Base-by-base conservation (phyloP, 805 yeast genomes). In the Saccharomycopsis sp. region DNA sequence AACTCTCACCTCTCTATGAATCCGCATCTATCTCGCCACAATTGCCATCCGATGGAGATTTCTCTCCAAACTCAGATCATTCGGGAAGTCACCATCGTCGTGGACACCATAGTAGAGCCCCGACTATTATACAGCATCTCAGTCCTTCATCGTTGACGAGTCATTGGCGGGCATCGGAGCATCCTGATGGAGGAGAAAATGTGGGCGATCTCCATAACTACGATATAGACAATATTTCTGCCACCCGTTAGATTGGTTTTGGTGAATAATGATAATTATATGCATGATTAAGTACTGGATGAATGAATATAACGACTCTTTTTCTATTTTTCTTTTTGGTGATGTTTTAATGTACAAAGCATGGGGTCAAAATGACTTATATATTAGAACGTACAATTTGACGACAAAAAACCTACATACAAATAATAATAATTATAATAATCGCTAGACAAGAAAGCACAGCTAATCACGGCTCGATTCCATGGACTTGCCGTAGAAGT, bases 1-100 rank as follows among this genome's bases (percentile, higher is more conserved):
- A 80, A 54, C 71, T 86, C 20, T 84, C 96, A 1, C 97, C 97
- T 0, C 78, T 80, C 1, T 90, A 90, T 25, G 53, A 52, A 52
- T 24, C 38, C n/a, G 24, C 29, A 7, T 19, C 34, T 15, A 14
- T 24, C 8, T 29, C 38, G 3, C 23, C 24, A 50, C 53, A 50
- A 12, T 23, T 19, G 24, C 38, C 34, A 19, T 9, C 51, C 14
- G 53, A 50, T 8, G n/a, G 19, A 3, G 38, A 50, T 12, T 7
- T 19, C 12, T n/a, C 49, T 44, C 7, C 49, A 12, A 12, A 5
- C 7, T 17, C 49, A 3, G 49, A 19, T 8, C 49, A 44, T 44
- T 44, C 19, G 7, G 22, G 22, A 17, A n/a, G n/a, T n/a, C 49
- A 17, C 12, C 49, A n/a, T 3, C 3, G 49, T 3, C 19, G 19